Evolutionary conservation across 805 yeast genomes (phyloP).

Genomic region (Komagataella pastoris): DNA sequence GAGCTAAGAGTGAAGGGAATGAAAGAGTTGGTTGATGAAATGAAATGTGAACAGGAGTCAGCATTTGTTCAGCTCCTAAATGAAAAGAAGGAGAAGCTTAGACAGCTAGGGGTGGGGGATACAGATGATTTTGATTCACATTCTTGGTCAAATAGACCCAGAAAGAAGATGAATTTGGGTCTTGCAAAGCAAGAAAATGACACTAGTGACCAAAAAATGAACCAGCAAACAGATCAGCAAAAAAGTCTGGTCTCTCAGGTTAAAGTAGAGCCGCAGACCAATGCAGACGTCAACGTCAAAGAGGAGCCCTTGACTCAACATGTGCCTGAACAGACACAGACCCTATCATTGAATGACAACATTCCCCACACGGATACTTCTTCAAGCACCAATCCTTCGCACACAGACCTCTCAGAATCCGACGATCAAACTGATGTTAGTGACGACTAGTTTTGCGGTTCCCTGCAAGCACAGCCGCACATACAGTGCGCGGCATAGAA

Average conservation of each 20-base stretch:
- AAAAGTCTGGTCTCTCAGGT: not conserved
- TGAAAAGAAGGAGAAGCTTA: conserved; percentile 1
- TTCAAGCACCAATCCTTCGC: not conserved
- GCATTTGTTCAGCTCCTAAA: not conserved
- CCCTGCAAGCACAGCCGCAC: not conserved
- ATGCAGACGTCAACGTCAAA: not conserved
- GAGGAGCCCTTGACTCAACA: not conserved
- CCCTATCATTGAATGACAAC: not conserved
- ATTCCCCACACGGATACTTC: not conserved
- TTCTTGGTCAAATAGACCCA: not conserved
- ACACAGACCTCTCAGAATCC: not conserved
- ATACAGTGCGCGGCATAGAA: not conserved
- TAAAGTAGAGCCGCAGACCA: not conserved
- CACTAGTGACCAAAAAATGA: not conserved
- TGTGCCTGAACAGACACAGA: not conserved
- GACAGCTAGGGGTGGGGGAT: not conserved
- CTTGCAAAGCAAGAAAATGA: not conserved
- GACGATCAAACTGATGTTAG: not conserved
- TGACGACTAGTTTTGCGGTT: not conserved
- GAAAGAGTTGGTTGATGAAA: not conserved
- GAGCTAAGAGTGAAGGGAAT: not conserved
- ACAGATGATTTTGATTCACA: not conserved
- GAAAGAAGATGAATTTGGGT: not conserved
- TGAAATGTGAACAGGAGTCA: not conserved
- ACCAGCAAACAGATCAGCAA: not conserved